Conservation (phyloP, 768 basidiomycete genomes). For the Trametes punicea region DNA sequence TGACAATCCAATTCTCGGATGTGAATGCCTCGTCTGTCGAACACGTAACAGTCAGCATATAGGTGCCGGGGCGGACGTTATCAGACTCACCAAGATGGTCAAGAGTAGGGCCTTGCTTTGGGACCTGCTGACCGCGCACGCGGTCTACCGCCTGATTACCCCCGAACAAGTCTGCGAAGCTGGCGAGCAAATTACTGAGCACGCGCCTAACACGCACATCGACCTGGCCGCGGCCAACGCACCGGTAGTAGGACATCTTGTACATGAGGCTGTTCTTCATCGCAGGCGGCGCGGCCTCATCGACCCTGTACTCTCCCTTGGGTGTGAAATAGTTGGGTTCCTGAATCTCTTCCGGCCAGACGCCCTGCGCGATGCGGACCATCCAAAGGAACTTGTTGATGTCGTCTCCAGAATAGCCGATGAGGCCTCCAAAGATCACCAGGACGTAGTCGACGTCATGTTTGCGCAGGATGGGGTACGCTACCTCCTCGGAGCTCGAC, state of each 20-base stretch:
- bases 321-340: conserved; percentile 93
- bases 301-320: conserved; percentile 90
- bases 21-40: conserved; percentile 92
- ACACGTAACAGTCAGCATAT: conserved; percentile 1
- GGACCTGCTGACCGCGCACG: conserved; percentile 84
- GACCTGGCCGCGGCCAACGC: conserved; percentile 23
- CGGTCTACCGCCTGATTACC: conserved; percentile 72
- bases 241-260: conserved; percentile 98
- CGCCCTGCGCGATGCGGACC: conserved; percentile 91
- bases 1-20: conserved; percentile 98
- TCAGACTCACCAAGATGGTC: conserved; percentile 71
- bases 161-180: conserved; percentile 87
- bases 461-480: conserved; percentile 94
- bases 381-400: conserved; percentile 99
- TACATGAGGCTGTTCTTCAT: conserved; percentile 99
- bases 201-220: not conserved
- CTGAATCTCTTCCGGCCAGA: conserved; percentile 98
- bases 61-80: not conserved
- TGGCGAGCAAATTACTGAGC: conserved; percentile 29
- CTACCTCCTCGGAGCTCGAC: conserved; percentile 90
- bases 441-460: conserved; percentile 98
- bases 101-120: conserved; percentile 71
- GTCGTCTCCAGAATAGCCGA: conserved; percentile 98
- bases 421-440: conserved; percentile 93
- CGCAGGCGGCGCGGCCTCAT: conserved; percentile 74